These are phyloP conservation scores for Neurospora sp. DNA, from an alignment of 495 filamentous ascomycete species.

Conservation along the genomic window DNA sequence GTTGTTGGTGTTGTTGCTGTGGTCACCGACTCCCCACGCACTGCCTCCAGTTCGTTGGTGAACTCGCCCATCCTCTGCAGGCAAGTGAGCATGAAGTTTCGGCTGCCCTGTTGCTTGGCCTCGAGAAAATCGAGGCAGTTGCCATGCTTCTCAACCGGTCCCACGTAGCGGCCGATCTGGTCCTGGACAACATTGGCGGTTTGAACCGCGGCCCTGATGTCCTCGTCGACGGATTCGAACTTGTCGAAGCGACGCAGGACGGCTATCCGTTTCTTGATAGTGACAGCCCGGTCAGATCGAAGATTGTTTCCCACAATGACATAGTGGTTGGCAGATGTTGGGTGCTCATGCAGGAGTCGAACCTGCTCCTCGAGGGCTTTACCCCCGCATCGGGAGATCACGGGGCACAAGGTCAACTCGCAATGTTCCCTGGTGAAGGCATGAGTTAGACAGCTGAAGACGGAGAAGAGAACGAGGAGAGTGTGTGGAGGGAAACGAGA, in stretches of 20 bases:
- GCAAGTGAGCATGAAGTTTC: neutral
- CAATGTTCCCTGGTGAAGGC: too few species aligned
- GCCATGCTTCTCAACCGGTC: neutral
- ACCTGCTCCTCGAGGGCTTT: too few species aligned
- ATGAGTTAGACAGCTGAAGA: too few species aligned
- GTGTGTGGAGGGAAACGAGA: too few species aligned
- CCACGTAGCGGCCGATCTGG: neutral
- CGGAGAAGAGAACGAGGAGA: too few species aligned
- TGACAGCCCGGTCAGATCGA: neutral
- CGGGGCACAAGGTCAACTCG: too few species aligned
- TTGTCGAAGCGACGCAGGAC: neutral
- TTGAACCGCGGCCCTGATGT: neutral
- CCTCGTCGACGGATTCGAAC: neutral
- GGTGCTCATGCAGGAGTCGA: too few species aligned
- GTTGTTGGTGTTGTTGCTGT: too few species aligned
- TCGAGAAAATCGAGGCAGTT: neutral
- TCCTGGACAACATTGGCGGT: neutral
- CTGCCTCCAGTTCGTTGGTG: neutral
- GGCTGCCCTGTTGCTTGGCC: neutral
- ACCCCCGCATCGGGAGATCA: too few species aligned
- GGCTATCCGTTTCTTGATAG: neutral
- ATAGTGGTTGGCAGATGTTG: too few species aligned
- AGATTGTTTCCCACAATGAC: too few species aligned
- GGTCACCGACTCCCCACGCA: neutral
- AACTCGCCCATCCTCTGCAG: neutral